Conservation (phyloP, 192 early-diverging fungal species). For the Coemansia sp. region DNA sequence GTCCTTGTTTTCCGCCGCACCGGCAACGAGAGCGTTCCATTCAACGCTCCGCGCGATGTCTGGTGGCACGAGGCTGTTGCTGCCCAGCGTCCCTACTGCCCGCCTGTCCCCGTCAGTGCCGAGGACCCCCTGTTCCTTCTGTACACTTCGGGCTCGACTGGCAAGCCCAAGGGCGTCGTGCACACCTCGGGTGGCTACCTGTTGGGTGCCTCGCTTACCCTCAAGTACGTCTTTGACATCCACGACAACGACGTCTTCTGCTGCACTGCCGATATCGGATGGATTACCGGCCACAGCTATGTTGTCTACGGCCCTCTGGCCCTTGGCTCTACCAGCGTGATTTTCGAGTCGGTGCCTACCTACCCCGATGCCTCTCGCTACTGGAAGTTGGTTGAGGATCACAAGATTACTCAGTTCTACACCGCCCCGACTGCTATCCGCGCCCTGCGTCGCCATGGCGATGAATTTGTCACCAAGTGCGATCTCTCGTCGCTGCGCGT, state of each 20-base stretch:
- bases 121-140: conserved; percentile 96
- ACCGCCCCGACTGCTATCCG: conserved; percentile 98
- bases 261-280: conserved; percentile 96
- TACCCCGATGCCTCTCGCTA: conserved; percentile 83
- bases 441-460: conserved; percentile 85
- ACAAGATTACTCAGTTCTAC: conserved; percentile 96
- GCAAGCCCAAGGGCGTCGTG: conserved; percentile 89
- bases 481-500: conserved; percentile 83
- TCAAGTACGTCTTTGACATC: conserved; percentile 94
- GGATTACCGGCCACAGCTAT: conserved; percentile 87
- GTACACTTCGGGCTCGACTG: conserved; percentile 91
- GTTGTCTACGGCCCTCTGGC: conserved; percentile 89
- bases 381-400: conserved; percentile 83
- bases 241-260: conserved; percentile 86
- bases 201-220: conserved; percentile 79
- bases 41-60: conserved; percentile 72
- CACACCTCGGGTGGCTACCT: conserved; percentile 95
- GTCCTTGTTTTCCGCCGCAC: conserved; percentile 92
- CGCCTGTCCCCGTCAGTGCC: conserved; percentile 76
- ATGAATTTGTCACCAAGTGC: conserved; percentile 71
- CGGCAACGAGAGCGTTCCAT: conserved; percentile 71
- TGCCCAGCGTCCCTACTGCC: conserved; percentile 84
- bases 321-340: conserved; percentile 84
- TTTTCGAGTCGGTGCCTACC: conserved; percentile 94
- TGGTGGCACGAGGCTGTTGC: conserved; percentile 94